phyloP scores from a whole-genome alignment of 2,329 filamentous ascomycete genomes.

The Teratosphaeria gauchensis region DNA sequence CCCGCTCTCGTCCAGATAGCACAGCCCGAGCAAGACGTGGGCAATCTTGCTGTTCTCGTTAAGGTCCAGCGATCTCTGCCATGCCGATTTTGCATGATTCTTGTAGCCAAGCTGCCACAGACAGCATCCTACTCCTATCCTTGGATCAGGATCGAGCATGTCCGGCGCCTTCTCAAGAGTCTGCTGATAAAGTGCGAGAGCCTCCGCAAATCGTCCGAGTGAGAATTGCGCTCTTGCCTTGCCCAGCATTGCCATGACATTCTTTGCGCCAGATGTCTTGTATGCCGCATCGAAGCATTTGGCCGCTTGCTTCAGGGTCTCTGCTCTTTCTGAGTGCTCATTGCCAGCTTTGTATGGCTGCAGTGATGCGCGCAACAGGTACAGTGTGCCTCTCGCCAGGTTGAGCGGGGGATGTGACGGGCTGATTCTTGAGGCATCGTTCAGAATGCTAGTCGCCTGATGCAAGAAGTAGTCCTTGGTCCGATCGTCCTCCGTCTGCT shows the following conservation, averaged over 20 bases:
- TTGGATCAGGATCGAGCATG: constrained; percentile 83
- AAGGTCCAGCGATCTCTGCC: constrained; percentile 79
- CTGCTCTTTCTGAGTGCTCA: constrained; percentile 60
- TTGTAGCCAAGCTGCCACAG: constrained; percentile 95
- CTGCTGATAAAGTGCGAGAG: constrained; percentile 76
- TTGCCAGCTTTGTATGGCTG: constrained; percentile 63
- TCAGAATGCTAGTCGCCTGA: constrained; percentile 79
- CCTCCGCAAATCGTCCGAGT: constrained; percentile 74
- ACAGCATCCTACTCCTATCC: constrained; percentile 93
- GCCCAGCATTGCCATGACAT: constrained; percentile 86
- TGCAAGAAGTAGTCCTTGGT: constrained; percentile 92
- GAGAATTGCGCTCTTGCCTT: constrained; percentile 81
- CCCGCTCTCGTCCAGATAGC: constrained; percentile 78
- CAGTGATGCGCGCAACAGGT: constrained; percentile 77
- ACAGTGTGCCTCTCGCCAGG: constrained; percentile 80
- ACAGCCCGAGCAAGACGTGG: constrained; percentile 80
- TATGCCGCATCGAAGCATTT: constrained; percentile 95
- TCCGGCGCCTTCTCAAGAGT: constrained; percentile 78
- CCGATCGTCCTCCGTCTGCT: constrained; percentile 60
- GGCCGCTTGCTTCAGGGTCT: constrained; percentile 72
- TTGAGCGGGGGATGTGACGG: constrained; percentile 86
- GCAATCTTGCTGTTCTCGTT: constrained; percentile 79
- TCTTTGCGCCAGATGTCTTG: constrained; percentile 71
- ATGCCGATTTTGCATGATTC: constrained; percentile 80
- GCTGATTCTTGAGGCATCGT: constrained; percentile 91